Conservation (phyloP, 306 rosid genomes). For the Psophocarpus tetragonolobus region DNA sequence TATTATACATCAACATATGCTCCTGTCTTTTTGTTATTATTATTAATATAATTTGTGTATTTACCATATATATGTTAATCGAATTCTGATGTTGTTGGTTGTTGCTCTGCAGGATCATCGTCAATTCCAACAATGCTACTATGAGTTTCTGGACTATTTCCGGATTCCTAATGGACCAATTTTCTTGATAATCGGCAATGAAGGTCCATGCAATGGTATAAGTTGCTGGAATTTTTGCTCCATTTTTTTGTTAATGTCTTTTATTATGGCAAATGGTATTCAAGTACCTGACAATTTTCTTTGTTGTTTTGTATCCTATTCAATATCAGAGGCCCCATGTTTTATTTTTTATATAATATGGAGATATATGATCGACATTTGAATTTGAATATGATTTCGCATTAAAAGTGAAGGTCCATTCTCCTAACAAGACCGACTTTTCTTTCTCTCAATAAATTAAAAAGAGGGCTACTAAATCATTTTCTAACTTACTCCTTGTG, state of each 20-base stretch:
- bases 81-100: constrained; percentile 11
- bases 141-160: constrained; percentile 78
- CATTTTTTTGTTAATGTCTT: constrained; percentile 7
- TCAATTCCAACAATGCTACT: constrained; percentile 78
- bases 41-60: not conserved
- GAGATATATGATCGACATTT: not conserved
- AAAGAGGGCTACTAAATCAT: too few relatives aligned
- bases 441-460: not conserved
- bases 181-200: constrained; percentile 77
- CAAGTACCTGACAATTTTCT: not conserved
- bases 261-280: not conserved
- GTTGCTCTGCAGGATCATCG: constrained; percentile 68
- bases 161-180: constrained; percentile 81
- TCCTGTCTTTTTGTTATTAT: not conserved
- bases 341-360: not conserved
- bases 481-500: too few relatives aligned
- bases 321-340: not conserved
- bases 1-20: too few relatives aligned
- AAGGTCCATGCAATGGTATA: constrained; percentile 70
- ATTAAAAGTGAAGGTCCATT: too few relatives aligned
- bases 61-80: not conserved
- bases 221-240: constrained; percentile 32
- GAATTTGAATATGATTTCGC: not conserved
- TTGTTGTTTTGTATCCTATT: not conserved
- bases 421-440: not conserved